Base-by-base conservation (phyloP, 1,284 basidiomycete species). In the Malassezia dermatis region DNA sequence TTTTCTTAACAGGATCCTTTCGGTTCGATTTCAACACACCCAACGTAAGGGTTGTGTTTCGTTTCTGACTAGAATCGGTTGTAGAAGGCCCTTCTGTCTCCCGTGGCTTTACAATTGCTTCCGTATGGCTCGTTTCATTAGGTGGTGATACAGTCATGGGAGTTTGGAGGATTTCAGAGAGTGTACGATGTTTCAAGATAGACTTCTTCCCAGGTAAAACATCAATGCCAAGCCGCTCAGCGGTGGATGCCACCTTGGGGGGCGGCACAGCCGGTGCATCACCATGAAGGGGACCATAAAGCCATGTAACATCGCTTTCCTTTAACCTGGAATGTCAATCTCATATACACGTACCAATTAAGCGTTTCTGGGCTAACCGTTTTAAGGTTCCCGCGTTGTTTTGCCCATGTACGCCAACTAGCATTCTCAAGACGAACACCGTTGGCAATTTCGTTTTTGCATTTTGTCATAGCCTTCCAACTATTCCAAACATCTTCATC, bases 401-500 rank as follows among this genome's bases (percentile, higher is more conserved):
- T 96, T 82, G 91, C 93, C 93, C 94, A 98, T 1, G 93, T 96
- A 42, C 94, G 80, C 93, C 93, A 98, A 67, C 85, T 88, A 4
- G 94, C 94, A 73, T 98, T 98, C 79, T 98, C 94, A 58, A 98
- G 82, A 48, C 93, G 80, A 53, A 88, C 81, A 46, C 93, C 93
- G 75, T 98, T 98, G 12, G 89, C 84, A 71, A 98, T 95, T 77
- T 93, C 91, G 75, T 95, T 88, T 82, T 96, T 98, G 79, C 90
- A 88, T 62, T 88, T 84, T 46, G 93, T 98, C 90, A 96, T 98
- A 73, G 85, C 89, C 65, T 93, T 83, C 93, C 93, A 98, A 48
- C 86, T 89, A 54, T 87, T 85, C 90, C 90, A 95, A 12, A 98
- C 89, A 76, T 98, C 94, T 76, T 96, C 91, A 76, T 98, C 94